These are phyloP conservation scores for Fusarium staphyleae DNA, from an alignment of 2,329 filamentous ascomycete genomes.

Conservation along the genomic window DNA sequence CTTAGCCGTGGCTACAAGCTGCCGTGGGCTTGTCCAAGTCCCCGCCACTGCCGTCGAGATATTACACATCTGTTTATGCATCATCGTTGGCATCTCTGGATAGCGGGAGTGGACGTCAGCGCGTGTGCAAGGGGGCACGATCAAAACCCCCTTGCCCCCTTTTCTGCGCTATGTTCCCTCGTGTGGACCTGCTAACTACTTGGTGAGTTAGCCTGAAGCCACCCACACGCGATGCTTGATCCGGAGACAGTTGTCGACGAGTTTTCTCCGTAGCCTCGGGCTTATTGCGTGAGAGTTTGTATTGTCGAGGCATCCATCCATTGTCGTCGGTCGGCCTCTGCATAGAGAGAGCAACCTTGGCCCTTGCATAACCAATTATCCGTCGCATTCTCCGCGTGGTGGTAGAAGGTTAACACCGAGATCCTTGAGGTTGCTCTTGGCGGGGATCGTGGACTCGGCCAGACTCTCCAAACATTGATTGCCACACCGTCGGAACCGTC, in stretches of 20 bases:
- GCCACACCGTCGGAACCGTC: conserved; percentile 4
- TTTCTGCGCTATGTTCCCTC: neutral
- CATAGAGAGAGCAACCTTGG: neutral
- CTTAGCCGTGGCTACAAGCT: conserved; percentile 1
- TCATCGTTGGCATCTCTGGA: neutral
- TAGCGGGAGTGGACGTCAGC: neutral
- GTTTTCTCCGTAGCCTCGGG: neutral
- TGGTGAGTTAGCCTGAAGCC: neutral
- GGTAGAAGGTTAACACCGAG: neutral
- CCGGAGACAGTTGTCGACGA: conserved; percentile 9
- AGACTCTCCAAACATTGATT: neutral
- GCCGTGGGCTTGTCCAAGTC: neutral
- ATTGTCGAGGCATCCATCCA: conserved; percentile 18
- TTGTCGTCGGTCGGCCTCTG: too few species aligned
- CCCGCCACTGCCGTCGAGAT: conserved; percentile 6
- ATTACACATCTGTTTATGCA: neutral
- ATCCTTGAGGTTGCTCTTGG: too few species aligned
- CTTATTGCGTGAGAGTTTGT: conserved; percentile 4
- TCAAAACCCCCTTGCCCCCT: conserved; percentile 2
- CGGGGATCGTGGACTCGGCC: neutral
- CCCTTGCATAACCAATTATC: conserved; percentile 32
- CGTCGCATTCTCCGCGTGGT: conserved; percentile 35
- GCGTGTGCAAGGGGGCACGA: conserved; percentile 4
- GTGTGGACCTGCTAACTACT: conserved; percentile 1
- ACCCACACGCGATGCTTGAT: conserved; percentile 9